These are phyloP conservation scores for Backusella luteola DNA, from an alignment of 192 early-diverging fungal genomes.

Conservation along the genomic window DNA sequence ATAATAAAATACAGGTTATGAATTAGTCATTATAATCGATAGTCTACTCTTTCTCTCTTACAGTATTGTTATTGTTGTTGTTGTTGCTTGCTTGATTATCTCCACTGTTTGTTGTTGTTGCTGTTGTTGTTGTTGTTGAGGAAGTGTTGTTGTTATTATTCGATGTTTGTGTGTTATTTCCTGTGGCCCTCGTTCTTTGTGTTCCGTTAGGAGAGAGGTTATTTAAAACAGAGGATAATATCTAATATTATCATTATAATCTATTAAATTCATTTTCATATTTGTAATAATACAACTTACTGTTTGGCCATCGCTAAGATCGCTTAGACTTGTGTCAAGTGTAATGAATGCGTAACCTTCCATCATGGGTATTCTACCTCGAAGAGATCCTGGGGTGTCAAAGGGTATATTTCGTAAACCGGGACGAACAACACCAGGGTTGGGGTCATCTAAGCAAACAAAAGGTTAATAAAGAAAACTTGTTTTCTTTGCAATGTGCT, in stretches of 20 bases:
- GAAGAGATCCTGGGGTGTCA: background rate
- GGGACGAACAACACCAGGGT: background rate
- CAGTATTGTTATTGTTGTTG: background rate
- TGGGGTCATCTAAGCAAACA: conserved; percentile 19
- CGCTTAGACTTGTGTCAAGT: conserved; percentile 21
- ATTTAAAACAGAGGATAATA: conserved; percentile 14
- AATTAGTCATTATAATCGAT: background rate
- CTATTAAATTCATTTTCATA: too few species aligned
- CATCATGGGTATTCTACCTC: conserved; percentile 29
- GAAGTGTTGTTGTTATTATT: background rate
- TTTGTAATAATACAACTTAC: conserved; percentile 1
- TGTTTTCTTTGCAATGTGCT: background rate
- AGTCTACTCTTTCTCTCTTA: background rate
- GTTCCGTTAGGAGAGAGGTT: background rate
- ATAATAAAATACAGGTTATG: background rate
- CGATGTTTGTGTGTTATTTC: background rate
- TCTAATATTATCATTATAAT: background rate
- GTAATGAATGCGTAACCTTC: conserved; percentile 38
- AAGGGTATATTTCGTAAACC: conserved; percentile 6
- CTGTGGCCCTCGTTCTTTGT: background rate
- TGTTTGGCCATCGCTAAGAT: conserved; percentile 19
- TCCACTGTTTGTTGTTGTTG: background rate
- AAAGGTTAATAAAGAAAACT: background rate
- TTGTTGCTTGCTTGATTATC: background rate
- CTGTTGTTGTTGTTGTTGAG: background rate